These are phyloP conservation scores for Parietaria judaica DNA, from an alignment of 306 rosid species.

Conservation along the genomic window DNA sequence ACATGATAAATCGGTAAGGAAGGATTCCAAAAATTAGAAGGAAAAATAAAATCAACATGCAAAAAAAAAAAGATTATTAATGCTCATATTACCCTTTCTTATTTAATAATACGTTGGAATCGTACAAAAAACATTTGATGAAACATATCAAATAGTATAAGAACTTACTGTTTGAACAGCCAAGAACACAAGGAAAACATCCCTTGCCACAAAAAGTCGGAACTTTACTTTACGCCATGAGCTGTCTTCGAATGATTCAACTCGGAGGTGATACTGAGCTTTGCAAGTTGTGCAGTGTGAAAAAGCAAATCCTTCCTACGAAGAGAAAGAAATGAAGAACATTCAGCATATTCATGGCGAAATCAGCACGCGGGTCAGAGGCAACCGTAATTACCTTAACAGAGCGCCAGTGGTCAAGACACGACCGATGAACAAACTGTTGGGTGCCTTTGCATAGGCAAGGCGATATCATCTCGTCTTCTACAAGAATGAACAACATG, in stretches of 20 bases:
- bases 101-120: background rate
- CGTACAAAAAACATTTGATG: conserved; percentile 1
- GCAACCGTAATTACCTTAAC: conserved; percentile 49
- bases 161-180: conserved; percentile 93
- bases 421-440: conserved; percentile 95
- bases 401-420: conserved; percentile 99
- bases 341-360: background rate
- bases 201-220: conserved; percentile 91
- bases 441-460: conserved; percentile 99
- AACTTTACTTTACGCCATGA: conserved; percentile 85
- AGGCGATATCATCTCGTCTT: conserved; percentile 88
- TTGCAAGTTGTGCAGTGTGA: conserved; percentile 99
- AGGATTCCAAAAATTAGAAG: background rate
- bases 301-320: conserved; percentile 95
- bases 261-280: conserved; percentile 87
- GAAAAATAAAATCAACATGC: background rate
- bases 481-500: conserved; percentile 22
- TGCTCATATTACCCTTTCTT: background rate
- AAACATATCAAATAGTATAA: background rate
- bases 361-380: background rate
- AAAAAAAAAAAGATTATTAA: background rate
- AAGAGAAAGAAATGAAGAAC: background rate
- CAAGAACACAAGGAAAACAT: conserved; percentile 87
- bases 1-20: too few relatives aligned
- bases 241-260: conserved; percentile 73